Percentiles rank a stretch among this genome's conserved stretches.
These are phyloP conservation scores for Kockovaella imperatae DNA, from an alignment of 768 basidiomycete genomes.

Conservation along the genomic window DNA sequence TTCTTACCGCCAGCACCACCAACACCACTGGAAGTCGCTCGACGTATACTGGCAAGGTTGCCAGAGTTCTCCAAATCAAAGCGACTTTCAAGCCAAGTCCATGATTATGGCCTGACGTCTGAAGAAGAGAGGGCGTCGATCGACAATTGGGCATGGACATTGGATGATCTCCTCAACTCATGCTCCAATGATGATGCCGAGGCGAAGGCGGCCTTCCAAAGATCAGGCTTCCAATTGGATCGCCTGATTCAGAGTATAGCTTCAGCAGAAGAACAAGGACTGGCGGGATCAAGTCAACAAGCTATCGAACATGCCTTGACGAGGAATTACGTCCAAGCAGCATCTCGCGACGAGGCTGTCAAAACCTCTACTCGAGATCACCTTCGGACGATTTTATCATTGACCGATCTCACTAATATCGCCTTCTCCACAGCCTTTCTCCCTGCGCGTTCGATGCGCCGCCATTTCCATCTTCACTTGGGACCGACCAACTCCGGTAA, in stretches of 20 bases:
- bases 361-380: conserved; percentile 6
- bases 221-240: not conserved
- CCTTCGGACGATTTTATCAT: conserved; percentile 17
- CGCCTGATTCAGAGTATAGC: not conserved
- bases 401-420: conserved; percentile 29
- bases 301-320: conserved; percentile 28
- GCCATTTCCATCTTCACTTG: conserved; percentile 88
- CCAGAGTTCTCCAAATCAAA: conserved; percentile 16
- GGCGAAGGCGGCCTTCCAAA: not conserved
- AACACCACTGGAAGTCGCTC: conserved; percentile 2
- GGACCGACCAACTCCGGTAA: conserved; percentile 98
- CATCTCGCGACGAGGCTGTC: not conserved
- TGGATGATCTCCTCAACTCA: too few species aligned
- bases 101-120: conserved; percentile 16
- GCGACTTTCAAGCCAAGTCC: conserved; percentile 10
- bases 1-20: conserved; percentile 17
- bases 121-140: not conserved
- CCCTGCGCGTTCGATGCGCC: conserved; percentile 51
- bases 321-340: conserved; percentile 20
- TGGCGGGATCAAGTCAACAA: not conserved
- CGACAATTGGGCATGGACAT: not conserved
- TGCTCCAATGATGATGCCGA: not conserved
- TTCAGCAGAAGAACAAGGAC: not conserved
- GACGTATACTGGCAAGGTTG: conserved; percentile 11
- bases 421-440: conserved; percentile 23